Conservation (phyloP, 2,329 filamentous ascomycete species). For the Fusarium liriodendri region DNA sequence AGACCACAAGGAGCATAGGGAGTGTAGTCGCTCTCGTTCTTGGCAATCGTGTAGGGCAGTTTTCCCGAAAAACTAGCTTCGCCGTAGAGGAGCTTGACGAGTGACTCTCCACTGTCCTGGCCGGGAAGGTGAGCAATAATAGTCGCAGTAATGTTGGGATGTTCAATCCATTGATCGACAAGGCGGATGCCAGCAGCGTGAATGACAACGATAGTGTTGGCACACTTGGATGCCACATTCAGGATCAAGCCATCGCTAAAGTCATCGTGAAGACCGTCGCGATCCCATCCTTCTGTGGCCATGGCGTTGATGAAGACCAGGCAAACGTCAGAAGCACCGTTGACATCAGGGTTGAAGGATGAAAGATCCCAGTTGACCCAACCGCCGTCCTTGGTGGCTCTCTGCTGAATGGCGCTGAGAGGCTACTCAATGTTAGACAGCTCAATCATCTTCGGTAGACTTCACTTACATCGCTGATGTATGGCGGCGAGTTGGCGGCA, state of each 20-base stretch:
- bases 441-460: no score
- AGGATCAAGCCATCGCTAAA: constrained; percentile 69
- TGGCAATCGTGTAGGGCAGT: constrained; percentile 71
- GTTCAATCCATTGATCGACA: constrained; percentile 72
- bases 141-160: constrained; percentile 73
- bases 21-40: constrained; percentile 62
- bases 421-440: constrained; percentile 21
- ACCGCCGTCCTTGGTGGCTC: constrained; percentile 64
- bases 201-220: constrained; percentile 72
- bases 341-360: constrained; percentile 48
- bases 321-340: constrained; percentile 68
- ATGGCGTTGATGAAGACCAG: constrained; percentile 86
- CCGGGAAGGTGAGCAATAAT: constrained; percentile 74
- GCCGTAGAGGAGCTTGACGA: constrained; percentile 69
- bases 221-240: constrained; percentile 69
- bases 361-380: constrained; percentile 62
- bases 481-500: constrained; percentile 61
- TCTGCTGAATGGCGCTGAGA: constrained; percentile 60
- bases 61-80: constrained; percentile 65
- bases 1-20: constrained; percentile 56
- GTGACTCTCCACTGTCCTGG: constrained; percentile 70
- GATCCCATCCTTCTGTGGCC: constrained; percentile 80
- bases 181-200: constrained; percentile 72
- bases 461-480: constrained; percentile 56
- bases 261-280: constrained; percentile 75